These are phyloP conservation scores for Teratosphaeria epicoccoides DNA, from an alignment of 2,329 filamentous ascomycete genomes.

Conservation along the genomic window DNA sequence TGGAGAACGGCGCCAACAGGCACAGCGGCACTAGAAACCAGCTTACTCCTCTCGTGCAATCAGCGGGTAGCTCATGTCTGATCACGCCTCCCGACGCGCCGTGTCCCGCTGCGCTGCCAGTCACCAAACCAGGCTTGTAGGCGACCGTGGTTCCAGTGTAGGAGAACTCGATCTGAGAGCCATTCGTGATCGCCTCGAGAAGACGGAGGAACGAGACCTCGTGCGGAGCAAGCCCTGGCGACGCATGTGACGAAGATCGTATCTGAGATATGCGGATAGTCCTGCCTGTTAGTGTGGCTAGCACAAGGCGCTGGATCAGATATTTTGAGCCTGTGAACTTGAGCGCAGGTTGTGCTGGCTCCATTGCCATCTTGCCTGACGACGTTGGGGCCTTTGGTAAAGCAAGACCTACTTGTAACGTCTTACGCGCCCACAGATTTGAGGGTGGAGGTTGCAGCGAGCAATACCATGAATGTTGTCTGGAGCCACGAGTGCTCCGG, in stretches of 20 bases:
- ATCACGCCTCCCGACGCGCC: slow-evolving; percentile 64
- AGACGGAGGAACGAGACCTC: slow-evolving; percentile 94
- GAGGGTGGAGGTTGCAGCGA: not conserved
- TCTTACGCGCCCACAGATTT: not conserved
- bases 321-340: slow-evolving; percentile 72
- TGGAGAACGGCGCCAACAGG: slow-evolving; percentile 84
- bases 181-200: slow-evolving; percentile 90
- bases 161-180: slow-evolving; percentile 86
- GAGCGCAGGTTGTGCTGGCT: slow-evolving; percentile 18
- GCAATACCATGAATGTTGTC: not conserved
- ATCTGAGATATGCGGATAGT: slow-evolving; percentile 90
- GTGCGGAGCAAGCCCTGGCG: slow-evolving; percentile 79
- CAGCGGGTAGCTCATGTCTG: slow-evolving; percentile 66
- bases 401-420: not conserved
- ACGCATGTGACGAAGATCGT: slow-evolving; percentile 71
- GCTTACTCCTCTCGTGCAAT: slow-evolving; percentile 69
- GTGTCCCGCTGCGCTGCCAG: slow-evolving; percentile 65
- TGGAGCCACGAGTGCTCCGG: no score
- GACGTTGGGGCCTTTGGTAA: not conserved
- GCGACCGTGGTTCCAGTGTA: slow-evolving; percentile 90
- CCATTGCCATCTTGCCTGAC: slow-evolving; percentile 14
- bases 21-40: slow-evolving; percentile 89
- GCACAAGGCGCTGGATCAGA: slow-evolving; percentile 72
- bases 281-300: slow-evolving; percentile 82
- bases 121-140: slow-evolving; percentile 86